phyloP scores from a whole-genome alignment of 208 protist species.

The Leishmania aethiopica region DNA sequence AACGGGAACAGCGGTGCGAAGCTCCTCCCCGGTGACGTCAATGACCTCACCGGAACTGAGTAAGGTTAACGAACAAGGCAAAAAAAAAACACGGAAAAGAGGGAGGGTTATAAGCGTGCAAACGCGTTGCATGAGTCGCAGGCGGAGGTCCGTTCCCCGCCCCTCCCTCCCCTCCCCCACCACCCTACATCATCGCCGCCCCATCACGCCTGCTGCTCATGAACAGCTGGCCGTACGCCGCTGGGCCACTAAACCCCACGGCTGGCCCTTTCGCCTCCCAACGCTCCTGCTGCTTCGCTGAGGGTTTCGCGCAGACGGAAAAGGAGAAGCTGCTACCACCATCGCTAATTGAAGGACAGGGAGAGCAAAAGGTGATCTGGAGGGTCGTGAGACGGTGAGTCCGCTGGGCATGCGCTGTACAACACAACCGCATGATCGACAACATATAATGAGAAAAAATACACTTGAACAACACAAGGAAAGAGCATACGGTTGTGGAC shows the following conservation, averaged over 20 bases:
- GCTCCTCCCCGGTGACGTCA: not conserved
- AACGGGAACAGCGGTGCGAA: not conserved
- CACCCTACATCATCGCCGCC: not conserved
- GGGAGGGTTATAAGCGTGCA: not conserved
- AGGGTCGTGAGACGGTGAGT: no score
- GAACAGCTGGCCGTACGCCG: not conserved
- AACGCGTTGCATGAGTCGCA: not conserved
- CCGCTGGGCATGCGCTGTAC: not conserved
- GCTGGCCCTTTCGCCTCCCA: not conserved
- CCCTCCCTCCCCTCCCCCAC: not conserved
- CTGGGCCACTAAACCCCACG: not conserved
- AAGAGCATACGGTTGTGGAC: not conserved
- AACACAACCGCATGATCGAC: no score
- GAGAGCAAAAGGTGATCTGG: slow-evolving; percentile 7
- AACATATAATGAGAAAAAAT: not conserved
- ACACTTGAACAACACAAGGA: not conserved
- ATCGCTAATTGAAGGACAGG: not conserved
- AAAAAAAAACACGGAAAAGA: not conserved
- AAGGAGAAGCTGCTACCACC: not conserved
- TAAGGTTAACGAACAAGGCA: not conserved
- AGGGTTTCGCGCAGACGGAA: not conserved
- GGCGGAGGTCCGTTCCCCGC: not conserved
- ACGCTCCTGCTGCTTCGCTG: not conserved
- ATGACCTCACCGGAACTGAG: not conserved
- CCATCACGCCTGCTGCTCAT: not conserved